These are phyloP conservation scores for Debaryomyces fabryi DNA, from an alignment of 1,139 yeast genomes.

Conservation along the genomic window DNA sequence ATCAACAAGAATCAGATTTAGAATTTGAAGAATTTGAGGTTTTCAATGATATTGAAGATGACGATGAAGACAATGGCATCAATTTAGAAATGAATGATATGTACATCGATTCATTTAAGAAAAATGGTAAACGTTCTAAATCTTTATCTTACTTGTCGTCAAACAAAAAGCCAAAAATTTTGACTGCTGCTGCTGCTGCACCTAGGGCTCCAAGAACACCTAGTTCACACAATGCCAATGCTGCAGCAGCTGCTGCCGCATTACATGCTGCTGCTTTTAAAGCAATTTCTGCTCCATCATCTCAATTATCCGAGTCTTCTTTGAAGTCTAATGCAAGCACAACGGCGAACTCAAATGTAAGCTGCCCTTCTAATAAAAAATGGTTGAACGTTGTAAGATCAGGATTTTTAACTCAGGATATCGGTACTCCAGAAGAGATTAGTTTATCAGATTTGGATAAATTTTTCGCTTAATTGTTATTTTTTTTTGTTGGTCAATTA, in stretches of 20 bases:
- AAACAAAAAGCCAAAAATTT: constrained; percentile 52
- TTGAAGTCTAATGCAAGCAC: constrained; percentile 12
- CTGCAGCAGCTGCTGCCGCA: constrained; percentile 75
- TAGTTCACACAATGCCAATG: constrained; percentile 57
- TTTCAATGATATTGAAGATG: constrained; percentile 45
- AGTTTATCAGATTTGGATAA: constrained; percentile 74
- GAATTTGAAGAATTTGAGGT: constrained; percentile 52
- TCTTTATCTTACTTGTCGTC: constrained; percentile 58
- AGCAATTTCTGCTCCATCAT: constrained; percentile 40
- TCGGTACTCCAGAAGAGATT: constrained; percentile 75
- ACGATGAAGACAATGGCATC: constrained; percentile 31
- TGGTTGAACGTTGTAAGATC: constrained; percentile 75
- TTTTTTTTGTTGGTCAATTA: neutral
- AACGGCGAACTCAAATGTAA: constrained; percentile 4
- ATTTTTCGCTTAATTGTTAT: constrained; percentile 45
- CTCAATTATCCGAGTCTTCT: constrained; percentile 12
- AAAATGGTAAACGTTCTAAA: constrained; percentile 60
- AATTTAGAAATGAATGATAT: constrained; percentile 17
- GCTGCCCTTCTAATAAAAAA: constrained; percentile 43
- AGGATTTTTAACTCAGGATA: constrained; percentile 74
- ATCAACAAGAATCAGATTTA: constrained; percentile 27
- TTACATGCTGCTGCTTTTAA: constrained; percentile 70
- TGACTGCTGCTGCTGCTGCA: constrained; percentile 84
- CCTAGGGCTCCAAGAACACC: constrained; percentile 72
- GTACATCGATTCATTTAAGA: constrained; percentile 34